Evolutionary conservation across 2,329 filamentous ascomycete species (phyloP), one percentile per base, ranked within the genome.

Genomic region (Rhinocladiella mackenziei): DNA sequence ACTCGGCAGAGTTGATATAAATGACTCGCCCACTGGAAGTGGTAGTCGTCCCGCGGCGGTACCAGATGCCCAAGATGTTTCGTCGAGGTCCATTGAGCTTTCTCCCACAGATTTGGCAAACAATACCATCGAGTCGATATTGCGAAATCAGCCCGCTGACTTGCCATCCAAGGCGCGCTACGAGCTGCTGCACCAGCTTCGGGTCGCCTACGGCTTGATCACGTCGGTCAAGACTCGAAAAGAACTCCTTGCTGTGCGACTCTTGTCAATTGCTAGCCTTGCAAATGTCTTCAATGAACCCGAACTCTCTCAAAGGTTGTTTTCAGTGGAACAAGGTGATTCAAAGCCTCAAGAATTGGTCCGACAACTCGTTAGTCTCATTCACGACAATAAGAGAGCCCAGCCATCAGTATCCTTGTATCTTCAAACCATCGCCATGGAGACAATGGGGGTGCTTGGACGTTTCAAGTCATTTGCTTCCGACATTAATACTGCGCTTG

Each of bases 281-380:
- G 87, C 89, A 2, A 96, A 94, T 62, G 86, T 97, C 42, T 84
- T 94, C 56, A 75, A 77, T 2, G 94, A 98, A 59, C 69, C 76
- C 3, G 78, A 80, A n/a, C 95, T 98, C 58, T 74, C 89, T 32
- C 84, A 91, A 51, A 91, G 87, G 63, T 78, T 96, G 30, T 75
- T 95, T 39, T 86, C 86, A 53, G 83, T 89, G 56, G 94, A 98
- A 60, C 79, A 81, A 26, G 91, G 97, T 58, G 88, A 95, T 64
- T 89, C 89, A 2, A 83, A 89, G 48, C 80, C 87, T 39, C 84
- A 89, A 51, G 92, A 98, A 64, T 74, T 98, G 17, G 83, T 88
- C 3, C 94, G 94, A 59, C 94, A 98, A 65, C 77, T 98, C 26
- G 86, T 87, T 13, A 91, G 97, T 62, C 72, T 98, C 45, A 84